Evolutionary conservation across 352 stramenopile species (phyloP), one percentile per base, ranked within the genome.

Genomic region (Globisporangium nunn): DNA sequence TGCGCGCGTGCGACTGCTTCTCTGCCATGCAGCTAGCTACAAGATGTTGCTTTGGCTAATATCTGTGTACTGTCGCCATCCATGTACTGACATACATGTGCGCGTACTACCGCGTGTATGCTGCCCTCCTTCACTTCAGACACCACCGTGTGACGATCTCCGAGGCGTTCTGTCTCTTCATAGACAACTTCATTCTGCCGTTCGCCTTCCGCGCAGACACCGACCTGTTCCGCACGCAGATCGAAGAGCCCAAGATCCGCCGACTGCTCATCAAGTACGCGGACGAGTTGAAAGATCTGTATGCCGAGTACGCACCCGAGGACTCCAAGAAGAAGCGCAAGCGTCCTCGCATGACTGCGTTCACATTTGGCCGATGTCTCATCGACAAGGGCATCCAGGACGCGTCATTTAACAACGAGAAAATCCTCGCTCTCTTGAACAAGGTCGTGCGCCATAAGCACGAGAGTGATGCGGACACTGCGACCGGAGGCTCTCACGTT

Each of bases 201-300:
- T 89, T 84, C 35, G 81, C 81, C 6, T 89, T 88, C 67, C 77
- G 81, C 46, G 76, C 71, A 8, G 78, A 91, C 57, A 74, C 74
- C 31, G 81, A 91, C 49, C 54, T 88, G 47, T 91, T 91, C 63
- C 73, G 75, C 6, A 78, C 78, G 62, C 75, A 91, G 64, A 67
- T 91, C 11, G 81, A 91, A 44, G 73, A 86, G 29, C 65, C 73
- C 15, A 82, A 78, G 44, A 83, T 91, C 54, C 78, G 74, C 8
- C 69, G 71, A 0, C 40, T 91, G 40, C 57, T 86, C 1, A 62
- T 88, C 64, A 85, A 88, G 55, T 87, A 80, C 48, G 48, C 65
- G 0, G 75, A 88, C 46, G 77, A 87, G 10, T 60, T 87, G 31
- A 80, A 74, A 29, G 67, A 76, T 8, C 39, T 89, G 1, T 91